These are phyloP conservation scores for Nissolia schottii DNA, from an alignment of 306 rosid genomes.

Conservation along the genomic window DNA sequence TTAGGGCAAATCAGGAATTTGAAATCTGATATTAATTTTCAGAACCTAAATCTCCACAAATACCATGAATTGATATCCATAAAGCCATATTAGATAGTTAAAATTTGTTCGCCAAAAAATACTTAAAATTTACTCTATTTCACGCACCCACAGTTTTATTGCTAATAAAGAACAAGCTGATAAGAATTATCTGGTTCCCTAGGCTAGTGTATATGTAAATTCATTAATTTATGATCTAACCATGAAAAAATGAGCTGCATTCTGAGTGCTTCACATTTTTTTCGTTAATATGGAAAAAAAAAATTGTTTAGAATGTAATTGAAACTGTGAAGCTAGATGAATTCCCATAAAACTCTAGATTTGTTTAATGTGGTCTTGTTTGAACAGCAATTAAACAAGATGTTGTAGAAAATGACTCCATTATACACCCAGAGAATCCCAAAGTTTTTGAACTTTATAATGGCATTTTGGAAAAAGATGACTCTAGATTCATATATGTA, in stretches of 20 bases:
- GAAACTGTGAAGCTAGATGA: background rate
- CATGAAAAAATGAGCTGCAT: background rate
- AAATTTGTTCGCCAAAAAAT: too few relatives aligned
- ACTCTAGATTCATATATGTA: background rate
- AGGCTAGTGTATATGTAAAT: background rate
- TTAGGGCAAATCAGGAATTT: background rate
- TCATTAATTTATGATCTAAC: background rate
- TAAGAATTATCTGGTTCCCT: background rate
- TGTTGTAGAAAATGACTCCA: background rate
- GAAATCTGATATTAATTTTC: background rate
- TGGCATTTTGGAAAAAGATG: background rate
- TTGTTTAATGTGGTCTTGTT: background rate
- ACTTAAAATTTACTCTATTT: background rate
- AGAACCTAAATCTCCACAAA: background rate
- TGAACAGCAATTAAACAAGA: background rate
- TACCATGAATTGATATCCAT: background rate
- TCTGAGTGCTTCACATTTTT: background rate
- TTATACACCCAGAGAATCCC: background rate
- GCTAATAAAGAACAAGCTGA: background rate
- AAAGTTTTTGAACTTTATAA: background rate
- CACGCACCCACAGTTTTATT: background rate
- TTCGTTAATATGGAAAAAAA: background rate
- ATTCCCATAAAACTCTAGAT: background rate
- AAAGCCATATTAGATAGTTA: background rate
- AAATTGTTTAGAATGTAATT: background rate